These are phyloP conservation scores for Trichoderma cornu-damae DNA, from an alignment of 2,329 filamentous ascomycete genomes.

Conservation along the genomic window DNA sequence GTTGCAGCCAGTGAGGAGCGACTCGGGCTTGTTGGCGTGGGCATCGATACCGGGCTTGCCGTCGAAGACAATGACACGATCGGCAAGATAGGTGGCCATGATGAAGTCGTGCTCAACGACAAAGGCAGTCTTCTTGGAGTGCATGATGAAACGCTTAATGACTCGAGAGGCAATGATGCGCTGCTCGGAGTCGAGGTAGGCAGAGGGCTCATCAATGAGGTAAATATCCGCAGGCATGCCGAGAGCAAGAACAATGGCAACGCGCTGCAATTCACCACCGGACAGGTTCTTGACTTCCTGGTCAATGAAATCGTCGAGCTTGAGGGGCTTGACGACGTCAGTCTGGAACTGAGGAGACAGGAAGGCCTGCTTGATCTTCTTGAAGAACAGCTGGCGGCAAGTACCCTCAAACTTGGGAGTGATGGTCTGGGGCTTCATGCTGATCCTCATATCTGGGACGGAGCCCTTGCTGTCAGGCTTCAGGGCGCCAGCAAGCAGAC, in stretches of 20 bases:
- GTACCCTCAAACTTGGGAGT: constrained; percentile 97
- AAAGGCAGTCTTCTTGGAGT: constrained; percentile 98
- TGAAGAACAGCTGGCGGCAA: constrained; percentile 97
- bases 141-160: constrained; percentile 99
- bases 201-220: constrained; percentile 94
- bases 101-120: constrained; percentile 99
- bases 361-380: constrained; percentile 98
- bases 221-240: constrained; percentile 97
- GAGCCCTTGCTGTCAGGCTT: constrained; percentile 77
- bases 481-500: constrained; percentile 84
- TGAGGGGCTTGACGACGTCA: constrained; percentile 98
- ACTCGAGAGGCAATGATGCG: constrained; percentile 96
- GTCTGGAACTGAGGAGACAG: constrained; percentile 98
- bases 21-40: constrained; percentile 85
- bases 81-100: constrained; percentile 74
- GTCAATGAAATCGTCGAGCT: constrained; percentile 98
- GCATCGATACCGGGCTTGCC: constrained; percentile 84
- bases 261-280: constrained; percentile 98
- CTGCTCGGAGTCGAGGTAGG: constrained; percentile 97
- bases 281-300: constrained; percentile 99
- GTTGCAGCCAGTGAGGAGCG: constrained; percentile 92
- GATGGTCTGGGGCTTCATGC: constrained; percentile 99
- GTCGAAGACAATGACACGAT: constrained; percentile 98
- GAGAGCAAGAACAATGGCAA: constrained; percentile 94
- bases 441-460: constrained; percentile 92